Percentiles rank a stretch among this genome's conserved stretches.
Conservation (phyloP, 2,329 filamentous ascomycete species). For the Endoconidiophora laricicola region DNA sequence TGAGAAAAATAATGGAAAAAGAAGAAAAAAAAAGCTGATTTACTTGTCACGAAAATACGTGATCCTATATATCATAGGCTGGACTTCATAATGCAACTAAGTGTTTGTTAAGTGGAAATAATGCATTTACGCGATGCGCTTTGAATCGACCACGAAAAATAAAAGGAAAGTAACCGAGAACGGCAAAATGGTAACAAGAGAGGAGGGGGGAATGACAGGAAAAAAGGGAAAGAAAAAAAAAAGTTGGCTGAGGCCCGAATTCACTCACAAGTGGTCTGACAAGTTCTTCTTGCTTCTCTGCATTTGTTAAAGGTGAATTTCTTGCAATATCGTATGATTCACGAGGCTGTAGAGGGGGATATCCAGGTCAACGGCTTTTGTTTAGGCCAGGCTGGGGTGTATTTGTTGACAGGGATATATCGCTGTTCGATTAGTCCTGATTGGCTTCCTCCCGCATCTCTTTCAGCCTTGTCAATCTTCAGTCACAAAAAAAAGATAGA, state of each 20-base stretch:
- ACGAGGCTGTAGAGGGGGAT: constrained; percentile 23
- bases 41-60: not conserved
- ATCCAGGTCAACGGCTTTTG: not conserved
- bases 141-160: not conserved
- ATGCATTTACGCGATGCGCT: not conserved
- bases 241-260: no score
- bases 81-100: not conserved
- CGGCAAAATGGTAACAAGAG: constrained; percentile 10
- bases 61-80: not conserved
- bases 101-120: not conserved
- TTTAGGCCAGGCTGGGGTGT: no score
- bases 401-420: not conserved
- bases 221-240: not conserved
- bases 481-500: no score
- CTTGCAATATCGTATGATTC: constrained; percentile 23
- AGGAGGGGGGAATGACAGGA: constrained; percentile 15
- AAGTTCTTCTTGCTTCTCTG: no score
- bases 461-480: constrained; percentile 8
- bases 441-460: constrained; percentile 3
- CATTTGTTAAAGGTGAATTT: no score
- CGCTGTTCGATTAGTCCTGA: constrained; percentile 1
- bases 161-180: constrained; percentile 13
- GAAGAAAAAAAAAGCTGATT: not conserved
- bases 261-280: no score
- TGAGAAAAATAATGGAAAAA: not conserved